These are phyloP conservation scores for Globisporangium lucens DNA, from an alignment of 352 stramenopile genomes.

Conservation along the genomic window DNA sequence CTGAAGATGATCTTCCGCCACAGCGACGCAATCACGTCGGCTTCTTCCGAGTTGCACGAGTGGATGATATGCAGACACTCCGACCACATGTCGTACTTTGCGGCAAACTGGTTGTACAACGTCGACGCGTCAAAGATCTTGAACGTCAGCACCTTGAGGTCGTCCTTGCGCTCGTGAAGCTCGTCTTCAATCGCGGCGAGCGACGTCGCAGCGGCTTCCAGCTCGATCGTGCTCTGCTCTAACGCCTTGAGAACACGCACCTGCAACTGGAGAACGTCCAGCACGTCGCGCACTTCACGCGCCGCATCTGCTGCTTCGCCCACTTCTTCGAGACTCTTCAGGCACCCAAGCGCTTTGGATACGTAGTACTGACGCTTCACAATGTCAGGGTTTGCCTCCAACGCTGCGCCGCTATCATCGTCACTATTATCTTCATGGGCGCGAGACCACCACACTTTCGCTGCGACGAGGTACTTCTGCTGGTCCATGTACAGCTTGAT, in stretches of 20 bases:
- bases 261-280: conserved; percentile 82
- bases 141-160: conserved; percentile 66
- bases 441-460: conserved; percentile 80
- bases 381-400: conserved; percentile 68
- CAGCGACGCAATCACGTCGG: conserved; percentile 54
- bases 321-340: conserved; percentile 78
- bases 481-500: conserved; percentile 87
- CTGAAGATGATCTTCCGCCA: conserved; percentile 81
- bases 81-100: conserved; percentile 86
- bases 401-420: conserved; percentile 38
- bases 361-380: conserved; percentile 83
- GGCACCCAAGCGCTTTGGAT: conserved; percentile 67
- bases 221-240: conserved; percentile 61
- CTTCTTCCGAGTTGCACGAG: conserved; percentile 79
- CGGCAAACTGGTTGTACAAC: conserved; percentile 84
- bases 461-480: conserved; percentile 78
- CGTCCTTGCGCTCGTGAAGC: conserved; percentile 44
- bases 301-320: conserved; percentile 68
- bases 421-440: conserved; percentile 56
- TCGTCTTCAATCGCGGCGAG: conserved; percentile 38
- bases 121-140: conserved; percentile 79
- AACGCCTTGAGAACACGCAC: conserved; percentile 77
- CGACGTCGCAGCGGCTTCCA: conserved; percentile 43
- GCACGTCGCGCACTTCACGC: conserved; percentile 73
- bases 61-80: conserved; percentile 87